These are phyloP conservation scores for Eucalyptus cloeziana DNA, from an alignment of 345 rosid species.

Conservation along the genomic window DNA sequence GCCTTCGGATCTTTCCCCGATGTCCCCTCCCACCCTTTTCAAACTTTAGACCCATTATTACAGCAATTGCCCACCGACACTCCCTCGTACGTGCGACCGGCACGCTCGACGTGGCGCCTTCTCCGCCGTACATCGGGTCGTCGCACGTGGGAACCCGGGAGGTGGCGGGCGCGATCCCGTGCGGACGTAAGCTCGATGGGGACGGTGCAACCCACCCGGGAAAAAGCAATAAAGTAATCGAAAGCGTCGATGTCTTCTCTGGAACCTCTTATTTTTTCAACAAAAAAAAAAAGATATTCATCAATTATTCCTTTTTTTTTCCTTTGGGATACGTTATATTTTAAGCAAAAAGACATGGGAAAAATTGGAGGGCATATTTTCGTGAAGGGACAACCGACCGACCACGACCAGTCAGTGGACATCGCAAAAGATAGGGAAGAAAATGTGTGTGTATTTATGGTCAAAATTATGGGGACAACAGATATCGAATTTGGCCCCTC, in stretches of 20 bases:
- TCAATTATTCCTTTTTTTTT: neutral
- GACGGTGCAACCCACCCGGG: slow-evolving; percentile 14
- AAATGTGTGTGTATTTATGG: neutral
- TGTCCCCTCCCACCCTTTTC: neutral
- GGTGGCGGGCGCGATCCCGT: neutral
- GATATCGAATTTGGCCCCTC: neutral
- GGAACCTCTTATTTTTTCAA: neutral
- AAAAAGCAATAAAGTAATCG: neutral
- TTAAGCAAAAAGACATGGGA: neutral
- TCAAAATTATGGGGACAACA: neutral
- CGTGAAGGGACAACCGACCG: neutral
- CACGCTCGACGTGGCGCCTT: slow-evolving; percentile 21
- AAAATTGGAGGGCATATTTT: neutral
- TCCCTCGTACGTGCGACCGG: neutral
- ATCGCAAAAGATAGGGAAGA: neutral
- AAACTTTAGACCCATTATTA: neutral
- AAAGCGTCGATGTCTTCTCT: neutral
- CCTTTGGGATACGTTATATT: neutral
- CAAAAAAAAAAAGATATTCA: too few relatives aligned
- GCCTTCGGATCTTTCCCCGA: neutral
- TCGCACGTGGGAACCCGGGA: slow-evolving; percentile 2
- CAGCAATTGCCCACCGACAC: slow-evolving; percentile 26
- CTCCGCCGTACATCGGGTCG: neutral
- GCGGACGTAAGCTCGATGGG: slow-evolving; percentile 10
- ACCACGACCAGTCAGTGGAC: neutral